Conservation (phyloP, 208 protist species). For the Leishmania turanica region DNA sequence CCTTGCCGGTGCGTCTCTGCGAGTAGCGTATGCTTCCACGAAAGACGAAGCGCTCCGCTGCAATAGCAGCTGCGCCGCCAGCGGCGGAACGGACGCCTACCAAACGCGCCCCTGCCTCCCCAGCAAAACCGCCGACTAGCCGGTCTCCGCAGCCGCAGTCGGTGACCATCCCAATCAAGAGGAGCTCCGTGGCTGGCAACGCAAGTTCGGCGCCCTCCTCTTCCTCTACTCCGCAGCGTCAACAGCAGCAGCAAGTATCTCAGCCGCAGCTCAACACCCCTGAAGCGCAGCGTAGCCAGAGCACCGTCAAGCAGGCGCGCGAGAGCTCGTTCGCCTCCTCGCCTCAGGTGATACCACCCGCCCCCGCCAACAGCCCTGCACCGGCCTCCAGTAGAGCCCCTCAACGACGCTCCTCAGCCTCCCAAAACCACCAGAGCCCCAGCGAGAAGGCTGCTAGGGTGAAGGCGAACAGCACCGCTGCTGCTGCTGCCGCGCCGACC, state of each 20-base stretch:
- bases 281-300: conserved; percentile 7
- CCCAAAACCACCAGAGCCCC: background rate
- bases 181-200: background rate
- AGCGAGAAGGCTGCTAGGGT: background rate
- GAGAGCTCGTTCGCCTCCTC: conserved; percentile 4
- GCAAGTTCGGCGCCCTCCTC: background rate
- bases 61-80: conserved; percentile 1
- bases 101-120: background rate
- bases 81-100: background rate
- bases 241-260: background rate
- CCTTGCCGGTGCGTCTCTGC: background rate
- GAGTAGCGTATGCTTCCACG: conserved; percentile 17
- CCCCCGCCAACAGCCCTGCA: conserved; percentile 20
- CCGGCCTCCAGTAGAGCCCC: conserved; percentile 8
- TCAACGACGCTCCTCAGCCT: background rate
- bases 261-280: background rate
- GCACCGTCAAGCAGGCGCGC: background rate
- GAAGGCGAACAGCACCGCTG: background rate
- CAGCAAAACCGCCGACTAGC: background rate
- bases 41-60: conserved; percentile 11
- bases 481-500: background rate
- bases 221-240: background rate
- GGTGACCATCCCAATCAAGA: background rate
- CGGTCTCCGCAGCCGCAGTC: background rate
- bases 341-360: conserved; percentile 11